Conservation (phyloP, 495 filamentous ascomycete species). For the Glarea lozoyensis region DNA sequence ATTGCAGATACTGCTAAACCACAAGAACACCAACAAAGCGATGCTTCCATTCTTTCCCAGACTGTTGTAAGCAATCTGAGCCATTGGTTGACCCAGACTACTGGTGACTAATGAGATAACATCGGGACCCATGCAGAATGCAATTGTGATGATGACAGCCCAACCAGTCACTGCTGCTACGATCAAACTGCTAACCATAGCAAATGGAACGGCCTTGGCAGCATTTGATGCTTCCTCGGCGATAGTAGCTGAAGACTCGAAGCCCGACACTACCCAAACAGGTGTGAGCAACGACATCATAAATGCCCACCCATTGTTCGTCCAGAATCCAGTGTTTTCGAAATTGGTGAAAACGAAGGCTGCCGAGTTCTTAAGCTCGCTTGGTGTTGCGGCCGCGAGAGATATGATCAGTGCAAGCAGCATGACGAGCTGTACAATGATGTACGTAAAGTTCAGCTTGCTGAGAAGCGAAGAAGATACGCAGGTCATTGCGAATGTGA, state of each 20-base stretch:
- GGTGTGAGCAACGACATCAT: conserved; percentile 16
- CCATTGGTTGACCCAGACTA: conserved; percentile 11
- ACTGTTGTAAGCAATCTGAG: conserved; percentile 15
- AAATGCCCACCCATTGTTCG: conserved; percentile 18
- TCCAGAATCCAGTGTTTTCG: conserved; percentile 14
- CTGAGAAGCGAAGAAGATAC: conserved; percentile 5
- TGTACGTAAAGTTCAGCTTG: conserved; percentile 11
- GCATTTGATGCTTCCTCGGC: conserved; percentile 15
- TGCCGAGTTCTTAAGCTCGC: conserved; percentile 11
- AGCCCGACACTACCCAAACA: conserved; percentile 18
- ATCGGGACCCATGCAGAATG: conserved; percentile 17
- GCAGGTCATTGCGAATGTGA: conserved; percentile 17
- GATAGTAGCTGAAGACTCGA: conserved; percentile 14
- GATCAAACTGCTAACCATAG: conserved; percentile 13
- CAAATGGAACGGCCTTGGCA: conserved; percentile 15
- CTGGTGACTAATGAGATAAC: conserved; percentile 8
- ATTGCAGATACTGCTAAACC: conserved; percentile 14
- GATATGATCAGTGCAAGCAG: conserved; percentile 14
- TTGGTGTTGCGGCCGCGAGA: conserved; percentile 11
- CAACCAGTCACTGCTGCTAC: conserved; percentile 9
- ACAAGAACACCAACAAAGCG: conserved; percentile 15
- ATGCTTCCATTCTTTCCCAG: conserved; percentile 13
- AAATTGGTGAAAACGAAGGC: conserved; percentile 15
- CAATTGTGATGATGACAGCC: conserved; percentile 17
- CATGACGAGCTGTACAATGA: conserved; percentile 13